A percentile compares a stretch with the other conserved stretches of the same genome.
Conservation (phyloP, 2,329 filamentous ascomycete species). For the Phaeosphaeriaceae sp. region DNA sequence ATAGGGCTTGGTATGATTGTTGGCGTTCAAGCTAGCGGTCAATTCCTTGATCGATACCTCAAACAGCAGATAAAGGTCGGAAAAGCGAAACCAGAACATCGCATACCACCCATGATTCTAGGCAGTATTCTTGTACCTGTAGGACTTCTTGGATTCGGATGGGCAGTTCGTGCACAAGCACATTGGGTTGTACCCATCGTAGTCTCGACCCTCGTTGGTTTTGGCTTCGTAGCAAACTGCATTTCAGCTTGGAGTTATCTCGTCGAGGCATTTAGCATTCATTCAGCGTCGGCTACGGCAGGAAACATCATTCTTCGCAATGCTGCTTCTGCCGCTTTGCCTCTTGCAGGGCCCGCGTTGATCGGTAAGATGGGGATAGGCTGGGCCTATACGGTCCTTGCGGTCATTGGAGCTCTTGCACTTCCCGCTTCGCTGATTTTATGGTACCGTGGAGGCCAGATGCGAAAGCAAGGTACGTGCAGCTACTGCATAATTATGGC, state of each 20-base stretch:
- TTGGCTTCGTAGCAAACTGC: slow-evolving; percentile 52
- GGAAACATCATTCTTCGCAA: slow-evolving; percentile 61
- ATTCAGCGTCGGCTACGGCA: slow-evolving; percentile 62
- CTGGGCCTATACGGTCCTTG: not conserved
- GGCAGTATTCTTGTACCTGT: slow-evolving; percentile 55
- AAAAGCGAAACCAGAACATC: slow-evolving; percentile 57
- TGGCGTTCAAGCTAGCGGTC: slow-evolving; percentile 56
- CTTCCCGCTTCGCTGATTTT: not conserved
- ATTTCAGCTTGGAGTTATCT: slow-evolving; percentile 61
- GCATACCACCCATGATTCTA: slow-evolving; percentile 57
- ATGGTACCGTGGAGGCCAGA: not conserved
- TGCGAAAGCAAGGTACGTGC: not conserved
- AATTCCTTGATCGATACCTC: slow-evolving; percentile 59
- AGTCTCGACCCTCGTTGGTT: slow-evolving; percentile 52
- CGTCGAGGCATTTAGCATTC: slow-evolving; percentile 61
- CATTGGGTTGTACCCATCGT: slow-evolving; percentile 53
- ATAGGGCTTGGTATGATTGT: slow-evolving; percentile 55
- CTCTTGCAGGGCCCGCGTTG: slow-evolving; percentile 57
- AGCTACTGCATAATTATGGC: too few relatives aligned
- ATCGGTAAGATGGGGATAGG: slow-evolving; percentile 49
- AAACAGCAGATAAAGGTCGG: slow-evolving; percentile 49
- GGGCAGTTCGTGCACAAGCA: slow-evolving; percentile 52
- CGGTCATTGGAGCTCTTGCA: not conserved
- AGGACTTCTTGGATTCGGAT: slow-evolving; percentile 56
- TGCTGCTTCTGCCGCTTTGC: slow-evolving; percentile 61